Evolutionary conservation across 768 basidiomycete species (phyloP), one percentile per base, ranked within the genome.

Genomic region (Mycena leptocephala): DNA sequence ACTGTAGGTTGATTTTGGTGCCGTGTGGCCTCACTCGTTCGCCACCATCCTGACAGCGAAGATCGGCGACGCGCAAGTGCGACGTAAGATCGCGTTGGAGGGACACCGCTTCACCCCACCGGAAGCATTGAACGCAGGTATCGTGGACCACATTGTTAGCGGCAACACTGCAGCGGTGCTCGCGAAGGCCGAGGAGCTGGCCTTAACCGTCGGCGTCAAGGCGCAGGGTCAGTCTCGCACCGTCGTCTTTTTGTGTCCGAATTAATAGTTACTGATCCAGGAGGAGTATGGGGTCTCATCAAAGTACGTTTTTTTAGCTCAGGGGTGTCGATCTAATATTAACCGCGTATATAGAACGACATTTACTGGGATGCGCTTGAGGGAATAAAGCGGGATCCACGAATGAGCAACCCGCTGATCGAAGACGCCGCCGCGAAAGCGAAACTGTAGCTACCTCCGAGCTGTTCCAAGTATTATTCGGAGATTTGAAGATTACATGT

Each of bases 51-150:
- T 95, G 30, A 87, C 87, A 10, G 90, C 90, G 30, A 97, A 96
- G 79, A 85, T 95, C 8, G 89, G 92, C 10, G 88, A 92, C 78
- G 89, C 89, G 20, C 84, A 84, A 30, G 79, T 92, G 14, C 89
- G 92, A 10, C 92, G 95, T 63, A 94, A 95, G 80, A 92, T 96
- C 53, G 92, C 92, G 16, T 87, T 97, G 3, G 95, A 96, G 79
- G 97, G 95, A 0, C 90, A 95, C 79, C 90, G 94, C 51, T 97
- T 95, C 82, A 92, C 93, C 0, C 91, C 96, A 2, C 71, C 85
- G 8, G 96, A 97, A 80, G 93, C 95, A 3, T 86, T 93, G 10
- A 84, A 88, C 24, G 88, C 87, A 24, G 94, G 94, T 5, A 84
- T 97, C 16, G 84, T 97, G 24, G 97, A 97, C 82, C 86, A 92